A percentile compares a stretch with the other conserved stretches of the same genome.
phyloP scores from a whole-genome alignment of 2,329 filamentous ascomycete genomes.

The Colletotrichum abscissum region DNA sequence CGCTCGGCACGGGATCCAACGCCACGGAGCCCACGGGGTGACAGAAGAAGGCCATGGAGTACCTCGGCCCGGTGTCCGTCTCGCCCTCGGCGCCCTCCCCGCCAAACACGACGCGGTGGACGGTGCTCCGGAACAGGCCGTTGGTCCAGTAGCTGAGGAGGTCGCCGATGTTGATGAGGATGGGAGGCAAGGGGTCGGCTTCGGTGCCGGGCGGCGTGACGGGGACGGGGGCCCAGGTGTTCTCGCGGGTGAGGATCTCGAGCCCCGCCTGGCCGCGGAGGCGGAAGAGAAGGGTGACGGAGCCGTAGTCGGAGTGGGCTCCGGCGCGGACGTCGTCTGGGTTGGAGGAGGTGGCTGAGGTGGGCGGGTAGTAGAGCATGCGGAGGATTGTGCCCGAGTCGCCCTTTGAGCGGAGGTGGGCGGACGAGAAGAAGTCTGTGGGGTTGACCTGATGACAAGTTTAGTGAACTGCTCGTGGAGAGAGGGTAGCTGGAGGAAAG shows the following conservation, averaged over 20 bases:
- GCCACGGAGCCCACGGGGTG: constrained; percentile 67
- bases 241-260: constrained; percentile 76
- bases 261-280: constrained; percentile 86
- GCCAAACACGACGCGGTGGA: constrained; percentile 86
- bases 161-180: constrained; percentile 82
- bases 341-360: constrained; percentile 54
- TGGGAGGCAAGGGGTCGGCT: constrained; percentile 72
- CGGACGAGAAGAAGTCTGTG: constrained; percentile 64
- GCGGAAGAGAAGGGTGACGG: constrained; percentile 83
- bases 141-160: constrained; percentile 89
- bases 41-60: constrained; percentile 77
- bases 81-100: constrained; percentile 50
- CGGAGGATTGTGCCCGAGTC: constrained; percentile 72
- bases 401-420: constrained; percentile 58
- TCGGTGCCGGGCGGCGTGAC: constrained; percentile 73
- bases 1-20: constrained; percentile 70
- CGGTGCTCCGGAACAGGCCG: constrained; percentile 85
- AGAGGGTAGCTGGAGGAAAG: not conserved
- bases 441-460: constrained; percentile 52
- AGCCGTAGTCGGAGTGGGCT: constrained; percentile 90
- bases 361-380: constrained; percentile 78
- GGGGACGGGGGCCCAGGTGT: constrained; percentile 71
- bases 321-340: constrained; percentile 81
- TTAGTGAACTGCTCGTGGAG: not conserved
- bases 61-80: constrained; percentile 62